phyloP scores from a whole-genome alignment of 441 rosid species.

The Viola pubescens region DNA sequence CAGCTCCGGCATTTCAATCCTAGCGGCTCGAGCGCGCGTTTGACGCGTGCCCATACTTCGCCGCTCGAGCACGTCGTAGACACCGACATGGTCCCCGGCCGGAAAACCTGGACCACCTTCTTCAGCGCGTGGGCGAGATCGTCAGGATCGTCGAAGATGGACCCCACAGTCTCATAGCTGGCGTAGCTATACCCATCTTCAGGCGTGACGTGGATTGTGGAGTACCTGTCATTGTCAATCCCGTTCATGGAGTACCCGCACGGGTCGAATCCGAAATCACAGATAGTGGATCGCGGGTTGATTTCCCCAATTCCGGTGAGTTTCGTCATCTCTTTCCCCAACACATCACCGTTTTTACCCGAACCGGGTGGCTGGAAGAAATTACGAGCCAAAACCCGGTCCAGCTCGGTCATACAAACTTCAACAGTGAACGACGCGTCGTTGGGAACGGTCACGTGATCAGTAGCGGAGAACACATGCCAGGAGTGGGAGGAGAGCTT shows the following conservation, averaged over 20 bases:
- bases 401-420: slow-evolving; percentile 95
- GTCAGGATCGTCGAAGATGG: slow-evolving; percentile 42
- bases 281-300: slow-evolving; percentile 55
- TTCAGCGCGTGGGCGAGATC: slow-evolving; percentile 44
- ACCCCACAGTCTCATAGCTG: slow-evolving; percentile 78
- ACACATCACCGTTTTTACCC: slow-evolving; percentile 40
- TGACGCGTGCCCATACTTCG: slow-evolving; percentile 59
- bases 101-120: slow-evolving; percentile 63
- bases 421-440: slow-evolving; percentile 45
- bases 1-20: slow-evolving; percentile 77
- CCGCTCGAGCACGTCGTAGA: slow-evolving; percentile 53
- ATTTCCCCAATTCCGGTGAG: slow-evolving; percentile 59
- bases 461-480: slow-evolving; percentile 79
- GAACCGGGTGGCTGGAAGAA: slow-evolving; percentile 51
- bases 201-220: slow-evolving; percentile 94
- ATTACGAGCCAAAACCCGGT: slow-evolving; percentile 46
- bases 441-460: slow-evolving; percentile 14
- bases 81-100: slow-evolving; percentile 59
- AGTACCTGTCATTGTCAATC: slow-evolving; percentile 71
- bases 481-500: slow-evolving; percentile 53
- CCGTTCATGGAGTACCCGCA: slow-evolving; percentile 99
- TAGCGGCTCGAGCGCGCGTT: slow-evolving; percentile 51
- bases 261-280: slow-evolving; percentile 92
- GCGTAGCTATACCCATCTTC: slow-evolving; percentile 96
- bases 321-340: slow-evolving; percentile 73